phyloP scores from a whole-genome alignment of 495 filamentous ascomycete species.

The Lasiosphaeria ovina region DNA sequence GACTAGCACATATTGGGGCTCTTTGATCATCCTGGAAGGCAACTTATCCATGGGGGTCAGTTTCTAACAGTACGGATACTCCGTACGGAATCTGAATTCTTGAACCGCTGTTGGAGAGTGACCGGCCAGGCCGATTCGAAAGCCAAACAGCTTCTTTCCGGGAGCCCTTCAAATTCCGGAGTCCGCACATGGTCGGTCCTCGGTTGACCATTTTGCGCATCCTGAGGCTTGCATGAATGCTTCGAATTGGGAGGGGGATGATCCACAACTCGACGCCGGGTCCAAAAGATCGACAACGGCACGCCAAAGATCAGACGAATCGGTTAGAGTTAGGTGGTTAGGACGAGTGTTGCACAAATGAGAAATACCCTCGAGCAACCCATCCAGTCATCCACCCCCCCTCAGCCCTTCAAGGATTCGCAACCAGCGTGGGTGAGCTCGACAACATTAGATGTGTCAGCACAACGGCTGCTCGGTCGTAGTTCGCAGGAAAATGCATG shows the following conservation, averaged over 20 bases:
- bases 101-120: background rate
- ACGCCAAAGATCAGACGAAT: constrained; percentile 25
- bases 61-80: too few species aligned
- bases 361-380: too few species aligned
- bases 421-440: too few species aligned
- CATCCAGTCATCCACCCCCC: too few species aligned
- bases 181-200: background rate
- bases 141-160: constrained; percentile 2
- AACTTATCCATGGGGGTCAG: too few species aligned
- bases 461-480: too few species aligned
- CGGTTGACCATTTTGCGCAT: background rate
- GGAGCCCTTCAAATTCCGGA: background rate
- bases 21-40: too few species aligned
- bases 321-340: constrained; percentile 14
- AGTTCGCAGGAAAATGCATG: too few species aligned
- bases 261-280: constrained; percentile 21
- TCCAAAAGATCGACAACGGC: constrained; percentile 19
- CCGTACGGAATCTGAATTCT: background rate
- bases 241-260: constrained; percentile 8
- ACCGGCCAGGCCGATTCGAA: background rate
- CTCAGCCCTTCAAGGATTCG: too few species aligned
- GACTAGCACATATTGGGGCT: too few species aligned
- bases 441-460: too few species aligned
- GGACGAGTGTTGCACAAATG: background rate
- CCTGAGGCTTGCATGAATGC: constrained; percentile 6